A percentile compares a stretch with the other conserved stretches of the same genome.
These are phyloP conservation scores for Pseudonectria buxi DNA, from an alignment of 2,329 filamentous ascomycete species.

Conservation along the genomic window DNA sequence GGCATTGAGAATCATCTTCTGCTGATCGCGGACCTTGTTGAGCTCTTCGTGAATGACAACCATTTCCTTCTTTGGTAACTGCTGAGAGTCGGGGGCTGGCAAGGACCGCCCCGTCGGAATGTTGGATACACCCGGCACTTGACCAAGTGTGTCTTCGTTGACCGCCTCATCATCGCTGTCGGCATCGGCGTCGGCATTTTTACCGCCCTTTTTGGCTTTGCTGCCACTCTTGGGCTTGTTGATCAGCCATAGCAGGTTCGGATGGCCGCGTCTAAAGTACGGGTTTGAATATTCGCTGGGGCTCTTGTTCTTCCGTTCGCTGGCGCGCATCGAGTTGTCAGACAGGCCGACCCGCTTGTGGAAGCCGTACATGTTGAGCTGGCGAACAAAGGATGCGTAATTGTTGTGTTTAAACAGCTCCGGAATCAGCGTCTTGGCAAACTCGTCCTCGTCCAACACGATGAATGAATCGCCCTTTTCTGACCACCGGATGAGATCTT, in stretches of 20 bases:
- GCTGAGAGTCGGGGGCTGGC: conserved; percentile 39
- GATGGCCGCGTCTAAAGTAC: conserved; percentile 88
- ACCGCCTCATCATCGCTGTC: conserved; percentile 55
- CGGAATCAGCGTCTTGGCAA: conserved; percentile 92
- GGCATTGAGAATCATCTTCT: conserved; percentile 76
- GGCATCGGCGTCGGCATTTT: conserved; percentile 62
- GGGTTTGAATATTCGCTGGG: conserved; percentile 97
- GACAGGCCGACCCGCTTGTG: conserved; percentile 92
- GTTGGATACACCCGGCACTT: conserved; percentile 13
- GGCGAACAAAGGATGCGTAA: conserved; percentile 91
- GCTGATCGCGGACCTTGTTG: conserved; percentile 74
- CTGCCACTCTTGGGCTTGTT: conserved; percentile 82
- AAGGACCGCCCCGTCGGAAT: conserved; percentile 25
- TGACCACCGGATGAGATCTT: conserved; percentile 93
- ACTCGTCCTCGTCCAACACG: conserved; percentile 94
- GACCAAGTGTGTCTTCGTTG: conserved; percentile 32
- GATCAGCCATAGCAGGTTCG: conserved; percentile 90
- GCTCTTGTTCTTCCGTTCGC: conserved; percentile 94
- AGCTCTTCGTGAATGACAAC: conserved; percentile 72
- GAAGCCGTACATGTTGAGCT: conserved; percentile 96
- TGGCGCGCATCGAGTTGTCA: conserved; percentile 96
- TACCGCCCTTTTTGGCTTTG: conserved; percentile 49
- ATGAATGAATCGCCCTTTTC: conserved; percentile 95
- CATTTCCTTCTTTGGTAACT: conserved; percentile 65
- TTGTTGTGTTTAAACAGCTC: conserved; percentile 99